Evolutionary conservation across 2,329 filamentous ascomycete genomes (phyloP).

Genomic region (Ophiocordyceps camponoti-floridani): DNA sequence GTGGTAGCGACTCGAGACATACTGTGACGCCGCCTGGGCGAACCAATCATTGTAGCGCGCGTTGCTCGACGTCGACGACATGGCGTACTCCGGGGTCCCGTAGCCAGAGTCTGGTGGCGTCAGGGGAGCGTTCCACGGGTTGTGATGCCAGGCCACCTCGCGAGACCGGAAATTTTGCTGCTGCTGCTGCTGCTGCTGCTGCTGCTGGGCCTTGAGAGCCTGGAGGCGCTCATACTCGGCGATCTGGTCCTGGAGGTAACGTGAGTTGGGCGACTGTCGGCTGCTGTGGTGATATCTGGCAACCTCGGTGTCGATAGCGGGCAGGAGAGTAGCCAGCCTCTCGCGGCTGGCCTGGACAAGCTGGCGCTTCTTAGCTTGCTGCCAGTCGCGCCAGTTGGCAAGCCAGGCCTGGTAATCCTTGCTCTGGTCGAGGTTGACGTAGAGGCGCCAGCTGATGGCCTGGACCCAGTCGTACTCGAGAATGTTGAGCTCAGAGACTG

Average conservation of each 20-base stretch:
- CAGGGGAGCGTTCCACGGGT: conserved; percentile 29
- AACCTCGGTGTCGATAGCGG: conserved; percentile 25
- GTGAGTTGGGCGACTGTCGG: conserved; percentile 19
- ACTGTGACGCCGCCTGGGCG: conserved; percentile 22
- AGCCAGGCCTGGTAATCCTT: conserved; percentile 52
- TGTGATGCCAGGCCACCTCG: conserved; percentile 26
- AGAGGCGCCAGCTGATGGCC: conserved; percentile 68
- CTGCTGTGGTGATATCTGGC: conserved; percentile 21
- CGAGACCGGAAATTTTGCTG: conserved; percentile 21
- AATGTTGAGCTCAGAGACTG: conserved; percentile 65
- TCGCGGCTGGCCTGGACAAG: conserved; percentile 29
- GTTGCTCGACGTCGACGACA: conserved; percentile 35
- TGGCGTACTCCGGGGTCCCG: conserved; percentile 39
- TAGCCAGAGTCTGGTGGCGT: conserved; percentile 45
- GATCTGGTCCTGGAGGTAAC: conserved; percentile 36
- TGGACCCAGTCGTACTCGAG: conserved; percentile 80
- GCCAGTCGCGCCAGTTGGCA: conserved; percentile 41
- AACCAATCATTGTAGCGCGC: conserved; percentile 42
- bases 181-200: conserved; percentile 11
- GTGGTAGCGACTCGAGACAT: conserved; percentile 23
- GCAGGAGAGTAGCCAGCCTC: conserved; percentile 27
- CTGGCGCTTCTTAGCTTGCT: conserved; percentile 34
- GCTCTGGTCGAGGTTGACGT: conserved; percentile 65
- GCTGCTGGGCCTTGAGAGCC: conserved; percentile 21
- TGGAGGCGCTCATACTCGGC: conserved; percentile 33